Evolutionary conservation across 2,329 filamentous ascomycete genomes (phyloP).

Genomic region (Pseudogymnoascus pannorum): DNA sequence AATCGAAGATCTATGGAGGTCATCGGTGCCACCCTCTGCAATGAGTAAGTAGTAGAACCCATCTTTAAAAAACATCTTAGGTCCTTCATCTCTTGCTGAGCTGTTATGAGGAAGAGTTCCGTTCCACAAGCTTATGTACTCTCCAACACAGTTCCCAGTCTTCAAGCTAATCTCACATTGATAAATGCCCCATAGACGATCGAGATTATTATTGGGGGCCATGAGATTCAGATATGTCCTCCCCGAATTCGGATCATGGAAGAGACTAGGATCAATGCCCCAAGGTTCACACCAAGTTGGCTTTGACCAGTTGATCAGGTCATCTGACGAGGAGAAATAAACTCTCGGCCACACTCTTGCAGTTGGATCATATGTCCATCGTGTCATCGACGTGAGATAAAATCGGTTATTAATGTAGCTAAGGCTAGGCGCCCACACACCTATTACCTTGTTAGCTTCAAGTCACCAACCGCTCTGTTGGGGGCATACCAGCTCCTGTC

Average conservation of each 20-base stretch:
- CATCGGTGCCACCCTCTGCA: slow-evolving; percentile 16
- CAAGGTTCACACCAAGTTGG: slow-evolving; percentile 14
- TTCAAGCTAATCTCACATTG: slow-evolving; percentile 13
- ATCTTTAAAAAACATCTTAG: slow-evolving; percentile 14
- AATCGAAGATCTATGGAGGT: slow-evolving; percentile 13
- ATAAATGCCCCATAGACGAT: slow-evolving; percentile 16
- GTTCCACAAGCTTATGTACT: slow-evolving; percentile 15
- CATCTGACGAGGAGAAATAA: slow-evolving; percentile 15
- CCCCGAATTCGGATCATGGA: slow-evolving; percentile 11
- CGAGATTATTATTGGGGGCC: slow-evolving; percentile 15
- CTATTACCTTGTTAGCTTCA: neutral
- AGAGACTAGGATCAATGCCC: slow-evolving; percentile 16
- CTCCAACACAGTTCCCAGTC: slow-evolving; percentile 15
- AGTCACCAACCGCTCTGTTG: neutral
- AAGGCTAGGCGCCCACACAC: slow-evolving; percentile 14
- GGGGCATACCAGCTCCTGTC: slow-evolving; percentile 11
- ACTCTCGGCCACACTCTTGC: slow-evolving; percentile 17
- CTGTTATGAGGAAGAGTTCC: slow-evolving; percentile 12
- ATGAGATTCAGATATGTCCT: slow-evolving; percentile 15
- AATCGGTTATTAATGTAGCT: slow-evolving; percentile 12
- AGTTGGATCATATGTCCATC: slow-evolving; percentile 18
- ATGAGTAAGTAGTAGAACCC: slow-evolving; percentile 15
- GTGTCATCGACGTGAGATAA: slow-evolving; percentile 13
- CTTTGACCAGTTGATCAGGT: slow-evolving; percentile 13
- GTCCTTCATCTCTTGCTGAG: slow-evolving; percentile 11